Evolutionary conservation across 2,329 filamentous ascomycete genomes (phyloP), one percentile per base, ranked within the genome.

Genomic region (Basipetospora chlamydospora): DNA sequence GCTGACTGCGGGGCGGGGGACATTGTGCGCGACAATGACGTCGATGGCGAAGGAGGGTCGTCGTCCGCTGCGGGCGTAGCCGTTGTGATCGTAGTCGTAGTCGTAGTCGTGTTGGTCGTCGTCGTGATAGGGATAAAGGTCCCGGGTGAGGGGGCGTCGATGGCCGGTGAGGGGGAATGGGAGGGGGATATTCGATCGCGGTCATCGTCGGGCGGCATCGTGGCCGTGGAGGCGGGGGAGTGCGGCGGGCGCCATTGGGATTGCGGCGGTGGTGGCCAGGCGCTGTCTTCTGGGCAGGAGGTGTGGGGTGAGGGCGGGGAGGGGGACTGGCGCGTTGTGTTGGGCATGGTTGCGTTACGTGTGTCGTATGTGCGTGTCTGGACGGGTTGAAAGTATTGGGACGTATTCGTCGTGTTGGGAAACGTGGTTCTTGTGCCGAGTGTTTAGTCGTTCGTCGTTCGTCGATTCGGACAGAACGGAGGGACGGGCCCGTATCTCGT

Each of bases 21-120:
- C 49, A 60, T 54, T 33, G 61, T 63, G 5, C 56, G 54, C n/a
- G 58, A 56, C 42, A 56, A 48, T 35, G 62, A 56, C 12, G 55
- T 53, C 20, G 50, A 18, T 16, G 35, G 35, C 18, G 35, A 30
- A 22, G 25, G 7, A 3, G 12, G n/a, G 16, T 30, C 34, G 15
- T 20, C 26, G 16, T 20, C 12, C 13, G 13, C n/a, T 12, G 16
- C 34, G 34, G 10, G 15, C 6, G 18, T 7, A 5, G 15, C 25
- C 2, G 16, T n/a, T n/a, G 15, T n/a, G 10, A 21, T 12, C 6
- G n/a, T 18, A 22, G 30, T 11, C 11, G 30, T 3, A 6, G 16
- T n/a, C n/a, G n/a, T n/a, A n/a, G n/a, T n/a, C n/a, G n/a, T n/a
- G n/a, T n/a, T n/a, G n/a, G n/a, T n/a, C n/a, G n/a, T n/a, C n/a